A percentile compares a stretch with the other conserved stretches of the same genome.
phyloP scores from a whole-genome alignment of 2,329 filamentous ascomycete genomes.

The Fusarium transvaalense region DNA sequence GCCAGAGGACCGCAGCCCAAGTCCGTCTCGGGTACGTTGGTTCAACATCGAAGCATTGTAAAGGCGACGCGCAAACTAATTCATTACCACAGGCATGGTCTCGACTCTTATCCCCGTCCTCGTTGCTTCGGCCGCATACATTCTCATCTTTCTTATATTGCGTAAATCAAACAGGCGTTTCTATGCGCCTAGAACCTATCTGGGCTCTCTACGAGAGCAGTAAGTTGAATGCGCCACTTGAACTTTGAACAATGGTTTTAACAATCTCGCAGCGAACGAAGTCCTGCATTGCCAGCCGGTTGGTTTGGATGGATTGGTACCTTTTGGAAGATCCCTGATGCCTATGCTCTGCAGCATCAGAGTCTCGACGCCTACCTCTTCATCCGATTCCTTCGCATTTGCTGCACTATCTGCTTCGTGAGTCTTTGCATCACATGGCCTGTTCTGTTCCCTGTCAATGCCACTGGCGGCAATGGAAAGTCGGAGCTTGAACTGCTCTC shows the following conservation, averaged over 20 bases:
- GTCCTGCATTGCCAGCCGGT: constrained; percentile 67
- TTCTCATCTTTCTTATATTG: constrained; percentile 64
- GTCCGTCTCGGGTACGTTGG: constrained; percentile 52
- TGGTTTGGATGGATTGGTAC: constrained; percentile 71
- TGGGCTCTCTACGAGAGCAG: constrained; percentile 63
- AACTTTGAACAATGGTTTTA: constrained; percentile 18
- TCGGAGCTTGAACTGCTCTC: constrained; percentile 69
- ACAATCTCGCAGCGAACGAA: constrained; percentile 62
- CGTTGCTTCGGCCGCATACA: constrained; percentile 61
- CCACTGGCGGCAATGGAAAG: constrained; percentile 77
- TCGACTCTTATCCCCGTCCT: constrained; percentile 67
- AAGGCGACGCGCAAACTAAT: constrained; percentile 14
- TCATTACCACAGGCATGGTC: constrained; percentile 54
- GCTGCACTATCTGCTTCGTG: constrained; percentile 81
- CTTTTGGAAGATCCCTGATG: constrained; percentile 76
- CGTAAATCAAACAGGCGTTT: constrained; percentile 64
- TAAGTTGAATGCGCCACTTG: constrained; percentile 50
- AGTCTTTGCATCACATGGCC: constrained; percentile 88
- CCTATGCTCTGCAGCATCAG: constrained; percentile 85
- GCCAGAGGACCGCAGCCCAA: constrained; percentile 47
- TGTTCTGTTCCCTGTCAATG: constrained; percentile 85
- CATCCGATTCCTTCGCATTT: constrained; percentile 84
- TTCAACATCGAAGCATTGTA: neutral
- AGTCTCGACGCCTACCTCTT: constrained; percentile 91
- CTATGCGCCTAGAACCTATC: constrained; percentile 67